phyloP scores from a whole-genome alignment of 176 grass and related monocot species.

The Guadua angustifolia region DNA sequence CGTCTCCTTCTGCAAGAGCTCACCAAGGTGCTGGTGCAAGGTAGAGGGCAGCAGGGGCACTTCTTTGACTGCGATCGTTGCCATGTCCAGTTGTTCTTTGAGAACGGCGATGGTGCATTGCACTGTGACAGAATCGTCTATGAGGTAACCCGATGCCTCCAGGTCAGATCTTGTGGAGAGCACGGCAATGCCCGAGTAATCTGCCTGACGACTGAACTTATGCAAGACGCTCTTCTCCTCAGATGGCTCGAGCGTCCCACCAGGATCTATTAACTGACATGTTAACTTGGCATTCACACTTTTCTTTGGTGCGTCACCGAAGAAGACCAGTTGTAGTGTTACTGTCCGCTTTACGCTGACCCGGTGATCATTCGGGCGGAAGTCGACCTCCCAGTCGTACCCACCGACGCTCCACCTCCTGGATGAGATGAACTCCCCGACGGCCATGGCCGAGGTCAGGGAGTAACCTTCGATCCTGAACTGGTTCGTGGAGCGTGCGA shows the following conservation, averaged over 20 bases:
- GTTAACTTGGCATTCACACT: background rate
- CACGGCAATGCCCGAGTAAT: too few species aligned
- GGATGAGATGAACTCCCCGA: background rate
- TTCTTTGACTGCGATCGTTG: background rate
- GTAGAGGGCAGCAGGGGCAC: background rate
- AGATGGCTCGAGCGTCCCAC: background rate
- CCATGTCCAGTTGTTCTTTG: background rate
- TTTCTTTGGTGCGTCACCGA: background rate
- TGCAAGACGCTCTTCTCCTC: accelerated
- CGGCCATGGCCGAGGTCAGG: background rate
- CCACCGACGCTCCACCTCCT: background rate
- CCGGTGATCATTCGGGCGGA: background rate
- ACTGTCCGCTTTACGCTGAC: background rate
- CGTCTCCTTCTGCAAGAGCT: conserved; percentile 8
- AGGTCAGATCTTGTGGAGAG: too few species aligned
- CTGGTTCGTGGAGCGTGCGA: background rate
- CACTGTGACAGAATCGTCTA: background rate
- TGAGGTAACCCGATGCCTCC: too few species aligned
- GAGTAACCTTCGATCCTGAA: conserved; percentile 1
- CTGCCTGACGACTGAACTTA: background rate
- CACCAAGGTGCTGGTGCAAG: background rate
- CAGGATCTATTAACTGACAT: background rate
- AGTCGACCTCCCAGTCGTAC: background rate
- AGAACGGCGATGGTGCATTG: background rate
- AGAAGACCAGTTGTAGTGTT: background rate